Conservation (phyloP, 1,284 basidiomycete species). For the Apiotrichum gamsii region DNA sequence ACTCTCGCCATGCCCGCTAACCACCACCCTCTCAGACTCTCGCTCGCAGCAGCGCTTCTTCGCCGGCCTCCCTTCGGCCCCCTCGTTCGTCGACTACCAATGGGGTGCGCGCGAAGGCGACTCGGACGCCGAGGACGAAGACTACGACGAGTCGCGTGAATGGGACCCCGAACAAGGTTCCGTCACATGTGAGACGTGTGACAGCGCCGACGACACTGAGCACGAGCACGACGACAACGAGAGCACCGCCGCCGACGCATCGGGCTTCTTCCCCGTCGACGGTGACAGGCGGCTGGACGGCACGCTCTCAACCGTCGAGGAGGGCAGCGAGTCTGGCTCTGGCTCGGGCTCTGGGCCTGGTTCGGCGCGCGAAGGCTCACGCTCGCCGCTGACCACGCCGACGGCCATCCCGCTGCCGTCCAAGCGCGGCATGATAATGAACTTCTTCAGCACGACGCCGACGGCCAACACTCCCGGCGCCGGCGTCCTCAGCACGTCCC, state of each 20-base stretch:
- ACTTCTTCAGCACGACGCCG: conserved; percentile 13
- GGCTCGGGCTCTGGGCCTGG: not conserved
- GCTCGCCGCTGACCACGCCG: conserved; percentile 1
- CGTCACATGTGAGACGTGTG: conserved; percentile 9
- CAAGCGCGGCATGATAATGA: conserved; percentile 14
- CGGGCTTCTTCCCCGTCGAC: conserved; percentile 14
- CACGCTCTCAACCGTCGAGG: conserved; percentile 8
- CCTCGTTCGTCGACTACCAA: conserved; percentile 40
- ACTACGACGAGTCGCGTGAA: conserved; percentile 5
- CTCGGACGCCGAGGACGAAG: conserved; percentile 3
- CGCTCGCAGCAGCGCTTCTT: conserved; percentile 44
- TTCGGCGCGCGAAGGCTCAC: not conserved
- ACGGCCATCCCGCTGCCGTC: conserved; percentile 1
- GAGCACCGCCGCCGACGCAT: conserved; percentile 22
- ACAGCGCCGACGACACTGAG: conserved; percentile 17
- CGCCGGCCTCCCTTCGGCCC: conserved; percentile 34
- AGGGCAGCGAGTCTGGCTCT: conserved; percentile 1
- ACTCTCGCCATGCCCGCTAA: not conserved
- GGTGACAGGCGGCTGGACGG: conserved; percentile 4
- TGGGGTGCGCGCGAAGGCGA: conserved; percentile 9
- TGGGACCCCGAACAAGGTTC: conserved; percentile 21
- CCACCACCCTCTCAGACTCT: conserved; percentile 30
- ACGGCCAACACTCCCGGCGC: conserved; percentile 1
- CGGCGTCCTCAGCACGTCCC: conserved; percentile 2
- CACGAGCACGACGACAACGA: conserved; percentile 21